Evolutionary conservation across 371 early-diverging fungal species (phyloP).

Genomic region (Coemansia sp.): DNA sequence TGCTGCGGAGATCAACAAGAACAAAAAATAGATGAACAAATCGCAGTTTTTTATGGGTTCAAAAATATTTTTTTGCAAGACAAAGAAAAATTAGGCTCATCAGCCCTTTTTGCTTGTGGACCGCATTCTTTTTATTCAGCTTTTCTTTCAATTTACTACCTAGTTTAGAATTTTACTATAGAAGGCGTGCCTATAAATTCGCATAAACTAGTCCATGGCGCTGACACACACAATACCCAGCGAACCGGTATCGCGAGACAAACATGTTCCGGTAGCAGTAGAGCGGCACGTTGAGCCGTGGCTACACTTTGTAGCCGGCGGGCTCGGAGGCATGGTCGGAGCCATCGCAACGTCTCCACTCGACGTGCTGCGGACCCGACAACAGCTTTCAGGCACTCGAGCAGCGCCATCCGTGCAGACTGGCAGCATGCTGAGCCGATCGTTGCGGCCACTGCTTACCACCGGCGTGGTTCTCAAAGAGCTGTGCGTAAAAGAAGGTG

Average conservation of each 20-base stretch:
- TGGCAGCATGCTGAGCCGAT: conserved; percentile 6
- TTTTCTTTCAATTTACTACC: not conserved
- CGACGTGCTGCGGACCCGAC: conserved; percentile 86
- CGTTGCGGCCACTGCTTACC: conserved; percentile 21
- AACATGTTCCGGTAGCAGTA: conserved; percentile 36
- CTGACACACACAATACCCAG: not conserved
- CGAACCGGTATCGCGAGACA: conserved; percentile 5
- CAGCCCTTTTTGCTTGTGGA: not conserved
- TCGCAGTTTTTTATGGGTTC: too few species aligned
- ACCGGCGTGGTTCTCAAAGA: conserved; percentile 52
- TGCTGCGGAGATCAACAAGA: conserved; percentile 31
- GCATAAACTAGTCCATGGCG: not conserved
- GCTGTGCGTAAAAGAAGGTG: conserved; percentile 78
- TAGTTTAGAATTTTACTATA: not conserved
- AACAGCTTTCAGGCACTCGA: conserved; percentile 56
- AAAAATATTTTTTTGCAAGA: not conserved
- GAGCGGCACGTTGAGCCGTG: conserved; percentile 49
- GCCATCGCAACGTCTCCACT: conserved; percentile 84
- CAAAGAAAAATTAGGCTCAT: not conserved
- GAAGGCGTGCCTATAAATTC: not conserved
- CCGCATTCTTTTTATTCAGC: not conserved
- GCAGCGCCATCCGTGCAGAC: not conserved
- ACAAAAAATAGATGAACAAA: not conserved
- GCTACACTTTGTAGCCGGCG: conserved; percentile 81
- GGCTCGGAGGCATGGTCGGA: conserved; percentile 72